Percentiles rank a stretch among this genome's conserved stretches.
These are phyloP conservation scores for Boletus sp. DNA, from an alignment of 1,284 basidiomycete genomes.

Conservation along the genomic window DNA sequence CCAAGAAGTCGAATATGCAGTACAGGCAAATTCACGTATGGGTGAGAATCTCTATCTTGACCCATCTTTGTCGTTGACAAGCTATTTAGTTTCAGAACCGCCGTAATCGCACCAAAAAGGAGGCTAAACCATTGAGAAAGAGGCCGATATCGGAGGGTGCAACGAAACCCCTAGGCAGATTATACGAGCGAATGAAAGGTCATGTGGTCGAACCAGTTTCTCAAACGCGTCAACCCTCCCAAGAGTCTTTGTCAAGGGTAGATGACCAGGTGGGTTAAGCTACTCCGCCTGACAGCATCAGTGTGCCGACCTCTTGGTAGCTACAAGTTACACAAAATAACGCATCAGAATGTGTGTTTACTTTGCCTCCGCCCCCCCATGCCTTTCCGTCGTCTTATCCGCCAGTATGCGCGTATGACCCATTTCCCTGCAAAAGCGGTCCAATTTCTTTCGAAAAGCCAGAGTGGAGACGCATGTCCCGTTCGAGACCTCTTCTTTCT, in stretches of 20 bases:
- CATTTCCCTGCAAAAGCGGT: constrained; percentile 19
- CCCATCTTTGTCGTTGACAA: too few species aligned
- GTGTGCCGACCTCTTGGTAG: too few species aligned
- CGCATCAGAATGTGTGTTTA: neutral
- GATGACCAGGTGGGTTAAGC: neutral
- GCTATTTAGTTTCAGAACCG: constrained; percentile 22
- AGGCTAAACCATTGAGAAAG: neutral
- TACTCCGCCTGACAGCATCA: too few species aligned
- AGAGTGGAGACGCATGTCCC: constrained; percentile 9
- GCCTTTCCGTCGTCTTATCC: constrained; percentile 21
- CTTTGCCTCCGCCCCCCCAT: constrained; percentile 13
- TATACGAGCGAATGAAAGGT: neutral
- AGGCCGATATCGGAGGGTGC: neutral
- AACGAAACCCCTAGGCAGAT: neutral
- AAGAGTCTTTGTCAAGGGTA: neutral
- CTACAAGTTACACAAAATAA: neutral
- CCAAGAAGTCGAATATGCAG: constrained; percentile 44
- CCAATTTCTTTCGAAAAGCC: neutral
- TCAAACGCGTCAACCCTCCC: accelerated
- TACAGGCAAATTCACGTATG: constrained; percentile 56
- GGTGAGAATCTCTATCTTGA: constrained; percentile 33
- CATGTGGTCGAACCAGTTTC: neutral
- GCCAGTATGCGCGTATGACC: constrained; percentile 16
- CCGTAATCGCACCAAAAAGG: constrained; percentile 20
- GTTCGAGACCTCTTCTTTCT: neutral